Percentiles rank a stretch among this genome's conserved stretches.
phyloP scores from a whole-genome alignment of 495 filamentous ascomycete species.

The Clohesyomyces aquaticus region DNA sequence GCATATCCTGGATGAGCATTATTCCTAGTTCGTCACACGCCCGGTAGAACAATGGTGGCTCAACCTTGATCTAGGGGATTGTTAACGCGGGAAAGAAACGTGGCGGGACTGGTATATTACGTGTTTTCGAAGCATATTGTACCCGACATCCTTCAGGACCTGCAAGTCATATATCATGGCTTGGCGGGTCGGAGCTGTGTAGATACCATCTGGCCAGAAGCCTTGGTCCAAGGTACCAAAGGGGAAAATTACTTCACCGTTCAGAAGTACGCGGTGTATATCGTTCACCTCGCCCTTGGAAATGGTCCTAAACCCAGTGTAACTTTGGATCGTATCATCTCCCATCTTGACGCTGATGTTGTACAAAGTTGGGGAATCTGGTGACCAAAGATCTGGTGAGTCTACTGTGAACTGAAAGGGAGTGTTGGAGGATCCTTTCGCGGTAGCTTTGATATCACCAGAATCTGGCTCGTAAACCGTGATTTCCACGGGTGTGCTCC shows the following conservation, averaged over 20 bases:
- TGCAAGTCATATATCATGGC: conserved; percentile 69
- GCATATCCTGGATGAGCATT: conserved; percentile 71
- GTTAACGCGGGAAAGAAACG: too few species aligned
- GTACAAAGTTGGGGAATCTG: conserved; percentile 63
- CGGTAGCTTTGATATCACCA: conserved; percentile 7
- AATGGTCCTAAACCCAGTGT: conserved; percentile 70
- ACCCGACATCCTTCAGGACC: conserved; percentile 62
- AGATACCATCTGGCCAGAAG: conserved; percentile 70
- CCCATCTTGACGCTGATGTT: conserved; percentile 62
- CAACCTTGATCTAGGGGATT: conserved; percentile 64
- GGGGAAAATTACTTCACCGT: conserved; percentile 66
- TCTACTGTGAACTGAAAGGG: conserved; percentile 57
- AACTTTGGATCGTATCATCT: conserved; percentile 59
- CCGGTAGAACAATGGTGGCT: conserved; percentile 66
- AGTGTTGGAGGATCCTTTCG: conserved; percentile 5
- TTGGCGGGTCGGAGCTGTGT: conserved; percentile 62
- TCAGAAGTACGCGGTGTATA: conserved; percentile 63
- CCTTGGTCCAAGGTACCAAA: conserved; percentile 72
- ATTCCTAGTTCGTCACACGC: conserved; percentile 68
- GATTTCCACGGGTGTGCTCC: conserved; percentile 50
- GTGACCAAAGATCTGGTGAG: conserved; percentile 62
- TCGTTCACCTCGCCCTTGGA: conserved; percentile 58
- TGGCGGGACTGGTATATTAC: too few species aligned
- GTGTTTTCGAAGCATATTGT: conserved; percentile 72
- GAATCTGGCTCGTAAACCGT: conserved; percentile 29